Base-by-base conservation (phyloP, 192 early-diverging fungal species). In the Diversispora eburnea region DNA sequence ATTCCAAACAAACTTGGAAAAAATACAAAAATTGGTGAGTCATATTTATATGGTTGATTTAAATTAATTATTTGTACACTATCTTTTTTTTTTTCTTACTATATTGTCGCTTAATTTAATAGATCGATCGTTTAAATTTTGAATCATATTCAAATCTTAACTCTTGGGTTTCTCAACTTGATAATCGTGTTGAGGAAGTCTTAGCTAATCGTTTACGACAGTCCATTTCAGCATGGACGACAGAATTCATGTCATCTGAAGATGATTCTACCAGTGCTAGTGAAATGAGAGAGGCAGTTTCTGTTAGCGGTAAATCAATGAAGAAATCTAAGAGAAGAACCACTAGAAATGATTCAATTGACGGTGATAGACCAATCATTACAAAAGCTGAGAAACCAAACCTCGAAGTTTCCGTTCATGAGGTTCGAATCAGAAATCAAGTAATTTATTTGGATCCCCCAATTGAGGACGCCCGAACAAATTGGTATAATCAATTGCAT, bases 391-490 rank as follows among this genome's bases (percentile, higher is more conserved):
- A 89, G 19, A 87, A 82, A 76, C 91, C 94, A 8, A 73, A 80
- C 48, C 81, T 95, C 22, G 84, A 90, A 63, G 77, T 86, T 7
- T 81, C 93, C 48, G 85, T 96, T 10, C 95, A 97, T 67, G 93
- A 97, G 80, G 84, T 98, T 68, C 85, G 89, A 42, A 90, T 98
- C 76, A 86, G 87, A 71, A 95, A 99, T 86, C 97, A 98, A 82
- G 87, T 93, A 75, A 97, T 99, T 91, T 97, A 89, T 76, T 79
- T 99, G 39, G 91, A 97, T 67, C 98, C 98, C 49, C 95, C 98
- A 45, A 83, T 99, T 33, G 96, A 99, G 79, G 86, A 93, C 67
- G 96, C 98, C 0, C 89, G 97, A 22, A 88, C 88, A 9, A 87
- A 88, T 46, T 98, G 94, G 93, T 94, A 91, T 76, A 78, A 79